These are phyloP conservation scores for Neolentinus lepideus DNA, from an alignment of 1,284 basidiomycete genomes.

Conservation along the genomic window DNA sequence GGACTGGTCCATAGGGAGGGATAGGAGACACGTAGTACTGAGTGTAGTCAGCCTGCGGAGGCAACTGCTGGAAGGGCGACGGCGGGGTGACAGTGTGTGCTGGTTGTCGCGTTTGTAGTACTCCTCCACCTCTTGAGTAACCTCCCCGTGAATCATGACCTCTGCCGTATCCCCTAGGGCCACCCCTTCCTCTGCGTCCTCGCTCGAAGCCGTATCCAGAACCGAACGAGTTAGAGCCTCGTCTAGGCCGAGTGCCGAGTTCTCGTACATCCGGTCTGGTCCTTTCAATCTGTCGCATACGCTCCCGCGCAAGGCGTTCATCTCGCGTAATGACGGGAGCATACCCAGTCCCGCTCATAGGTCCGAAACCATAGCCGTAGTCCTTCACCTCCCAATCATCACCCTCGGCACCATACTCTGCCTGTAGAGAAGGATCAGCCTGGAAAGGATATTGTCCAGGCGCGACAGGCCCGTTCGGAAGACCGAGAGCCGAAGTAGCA, in stretches of 20 bases:
- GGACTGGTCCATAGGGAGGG: conserved; percentile 10
- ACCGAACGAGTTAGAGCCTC: conserved; percentile 18
- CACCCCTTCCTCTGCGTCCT: conserved; percentile 21
- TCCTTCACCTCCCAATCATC: conserved; percentile 53
- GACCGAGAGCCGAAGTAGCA: background rate
- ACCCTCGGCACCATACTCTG: background rate
- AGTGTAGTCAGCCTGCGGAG: conserved; percentile 11
- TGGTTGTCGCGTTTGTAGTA: conserved; percentile 2
- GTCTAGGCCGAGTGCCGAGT: conserved; percentile 16
- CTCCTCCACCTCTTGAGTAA: background rate
- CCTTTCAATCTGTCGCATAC: conserved; percentile 14
- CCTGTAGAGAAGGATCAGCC: background rate
- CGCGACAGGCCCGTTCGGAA: background rate
- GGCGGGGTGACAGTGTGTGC: conserved; percentile 22
- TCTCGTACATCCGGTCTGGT: conserved; percentile 15
- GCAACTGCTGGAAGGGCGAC: conserved; percentile 25
- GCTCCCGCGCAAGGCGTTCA: conserved; percentile 20
- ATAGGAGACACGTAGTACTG: conserved; percentile 16
- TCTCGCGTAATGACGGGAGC: conserved; percentile 20
- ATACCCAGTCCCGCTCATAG: conserved; percentile 25
- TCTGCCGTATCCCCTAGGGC: conserved; percentile 21
- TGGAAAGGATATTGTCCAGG: background rate
- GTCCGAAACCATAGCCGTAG: conserved; percentile 55
- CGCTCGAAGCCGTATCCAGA: conserved; percentile 18
- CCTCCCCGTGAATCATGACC: conserved; percentile 4